phyloP scores from a whole-genome alignment of 2,329 filamentous ascomycete species.

The Ceratocystis albifundus region DNA sequence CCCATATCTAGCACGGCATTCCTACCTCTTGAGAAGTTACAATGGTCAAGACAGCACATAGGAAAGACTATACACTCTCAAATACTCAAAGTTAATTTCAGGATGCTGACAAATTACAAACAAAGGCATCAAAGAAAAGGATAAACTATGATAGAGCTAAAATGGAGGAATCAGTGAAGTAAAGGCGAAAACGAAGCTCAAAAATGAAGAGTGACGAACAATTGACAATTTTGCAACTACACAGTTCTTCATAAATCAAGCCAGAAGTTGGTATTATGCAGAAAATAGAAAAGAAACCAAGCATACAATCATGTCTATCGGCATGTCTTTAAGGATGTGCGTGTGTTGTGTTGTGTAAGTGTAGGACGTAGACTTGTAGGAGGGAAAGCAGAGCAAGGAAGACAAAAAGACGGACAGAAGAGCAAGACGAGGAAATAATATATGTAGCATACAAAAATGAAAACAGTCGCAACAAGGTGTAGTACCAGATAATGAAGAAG shows the following conservation, averaged over 20 bases:
- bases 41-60: background rate
- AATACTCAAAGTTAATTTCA: background rate
- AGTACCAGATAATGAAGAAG: background rate
- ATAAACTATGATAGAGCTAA: background rate
- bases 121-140: background rate
- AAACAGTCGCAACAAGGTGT: background rate
- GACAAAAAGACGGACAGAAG: background rate
- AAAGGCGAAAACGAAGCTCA: background rate
- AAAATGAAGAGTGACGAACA: background rate
- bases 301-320: slow-evolving; percentile 10
- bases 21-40: too few relatives aligned
- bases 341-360: slow-evolving; percentile 6
- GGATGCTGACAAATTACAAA: background rate
- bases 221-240: background rate
- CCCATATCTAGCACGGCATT: background rate
- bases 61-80: too few relatives aligned
- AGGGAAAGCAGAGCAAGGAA: slow-evolving; percentile 7
- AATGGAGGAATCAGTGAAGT: slow-evolving; percentile 9
- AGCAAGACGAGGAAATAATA: slow-evolving; percentile 2
- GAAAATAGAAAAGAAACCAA: slow-evolving; percentile 13
- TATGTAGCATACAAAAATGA: background rate
- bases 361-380: slow-evolving; percentile 9
- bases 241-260: background rate
- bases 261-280: slow-evolving; percentile 8
- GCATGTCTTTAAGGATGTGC: slow-evolving; percentile 4